Conservation (phyloP, 306 rosid genomes). For the Crotalaria pallida region DNA sequence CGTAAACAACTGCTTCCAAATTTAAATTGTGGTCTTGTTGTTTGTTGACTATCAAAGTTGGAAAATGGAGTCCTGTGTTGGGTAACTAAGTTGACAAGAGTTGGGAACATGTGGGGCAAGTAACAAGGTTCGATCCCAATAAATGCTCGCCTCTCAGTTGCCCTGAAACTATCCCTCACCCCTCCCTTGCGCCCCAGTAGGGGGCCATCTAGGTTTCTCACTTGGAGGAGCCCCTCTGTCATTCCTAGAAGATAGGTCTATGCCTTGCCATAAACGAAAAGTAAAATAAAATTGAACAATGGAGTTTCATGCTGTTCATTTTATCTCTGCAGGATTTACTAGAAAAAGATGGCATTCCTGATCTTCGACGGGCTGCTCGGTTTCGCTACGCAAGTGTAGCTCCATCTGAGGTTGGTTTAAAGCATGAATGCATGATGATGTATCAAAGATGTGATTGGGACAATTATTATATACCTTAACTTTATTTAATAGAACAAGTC, state of each 20-base stretch:
- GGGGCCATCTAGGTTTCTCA: neutral
- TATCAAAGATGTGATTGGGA: neutral
- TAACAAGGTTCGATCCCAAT: too few relatives aligned
- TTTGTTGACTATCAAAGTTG: conserved; percentile 18
- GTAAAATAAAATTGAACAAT: neutral
- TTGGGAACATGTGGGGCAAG: too few relatives aligned
- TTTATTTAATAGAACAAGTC: conserved; percentile 1
- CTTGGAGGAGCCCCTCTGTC: neutral
- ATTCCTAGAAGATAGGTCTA: neutral
- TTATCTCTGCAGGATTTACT: conserved; percentile 53
- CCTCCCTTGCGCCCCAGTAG: neutral
- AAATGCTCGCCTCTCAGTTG: too few relatives aligned
- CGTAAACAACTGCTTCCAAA: conserved; percentile 1
- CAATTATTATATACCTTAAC: neutral
- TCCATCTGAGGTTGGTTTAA: conserved; percentile 70
- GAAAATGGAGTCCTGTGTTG: neutral
- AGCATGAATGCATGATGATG: conserved; percentile 8
- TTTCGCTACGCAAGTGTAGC: conserved; percentile 69
- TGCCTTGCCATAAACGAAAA: neutral
- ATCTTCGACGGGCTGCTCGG: conserved; percentile 81
- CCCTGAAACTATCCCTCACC: too few relatives aligned
- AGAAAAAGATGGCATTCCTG: conserved; percentile 83
- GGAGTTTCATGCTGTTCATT: conserved; percentile 13
- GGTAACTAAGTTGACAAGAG: too few relatives aligned
- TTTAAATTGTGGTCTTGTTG: neutral